phyloP scores from a whole-genome alignment of 2,329 filamentous ascomycete species.

The Colletotrichum euphorbiae region DNA sequence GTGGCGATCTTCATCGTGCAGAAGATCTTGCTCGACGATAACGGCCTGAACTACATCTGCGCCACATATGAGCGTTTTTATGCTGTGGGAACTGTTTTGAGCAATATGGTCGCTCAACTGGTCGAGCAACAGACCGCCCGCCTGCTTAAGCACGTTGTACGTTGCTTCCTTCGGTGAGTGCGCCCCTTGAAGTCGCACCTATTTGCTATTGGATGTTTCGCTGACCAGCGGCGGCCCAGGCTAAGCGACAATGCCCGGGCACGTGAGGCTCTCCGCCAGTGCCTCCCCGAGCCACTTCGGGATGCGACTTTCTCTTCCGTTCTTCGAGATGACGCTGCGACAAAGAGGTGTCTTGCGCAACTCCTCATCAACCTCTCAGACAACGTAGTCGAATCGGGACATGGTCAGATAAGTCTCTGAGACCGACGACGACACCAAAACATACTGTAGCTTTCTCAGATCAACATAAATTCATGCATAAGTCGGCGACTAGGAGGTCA shows the following conservation, averaged over 20 bases:
- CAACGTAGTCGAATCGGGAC: slow-evolving; percentile 71
- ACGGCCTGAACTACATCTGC: slow-evolving; percentile 97
- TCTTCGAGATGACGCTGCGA: slow-evolving; percentile 94
- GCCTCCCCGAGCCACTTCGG: slow-evolving; percentile 96
- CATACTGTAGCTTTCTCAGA: slow-evolving; percentile 20
- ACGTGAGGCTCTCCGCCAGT: slow-evolving; percentile 93
- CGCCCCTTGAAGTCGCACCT: too few species aligned
- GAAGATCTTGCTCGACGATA: slow-evolving; percentile 97
- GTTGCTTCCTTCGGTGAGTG: slow-evolving; percentile 91
- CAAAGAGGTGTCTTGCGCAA: slow-evolving; percentile 97
- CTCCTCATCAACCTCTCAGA: slow-evolving; percentile 96
- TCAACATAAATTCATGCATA: slow-evolving; percentile 37
- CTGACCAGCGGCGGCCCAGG: slow-evolving; percentile 58
- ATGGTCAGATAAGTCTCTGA: slow-evolving; percentile 45
- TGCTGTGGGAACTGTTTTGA: slow-evolving; percentile 94
- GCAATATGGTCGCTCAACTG: slow-evolving; percentile 98
- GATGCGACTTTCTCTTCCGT: slow-evolving; percentile 98
- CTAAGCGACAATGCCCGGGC: slow-evolving; percentile 96
- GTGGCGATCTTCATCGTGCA: slow-evolving; percentile 99
- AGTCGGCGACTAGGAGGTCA: slow-evolving; percentile 36
- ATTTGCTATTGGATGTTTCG: background rate
- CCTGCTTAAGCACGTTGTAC: slow-evolving; percentile 95
- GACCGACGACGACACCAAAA: background rate
- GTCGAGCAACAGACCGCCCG: slow-evolving; percentile 98
- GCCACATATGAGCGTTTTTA: slow-evolving; percentile 99